Evolutionary conservation across 176 grass and related monocot species (phyloP).

Genomic region (Areca catechu): DNA sequence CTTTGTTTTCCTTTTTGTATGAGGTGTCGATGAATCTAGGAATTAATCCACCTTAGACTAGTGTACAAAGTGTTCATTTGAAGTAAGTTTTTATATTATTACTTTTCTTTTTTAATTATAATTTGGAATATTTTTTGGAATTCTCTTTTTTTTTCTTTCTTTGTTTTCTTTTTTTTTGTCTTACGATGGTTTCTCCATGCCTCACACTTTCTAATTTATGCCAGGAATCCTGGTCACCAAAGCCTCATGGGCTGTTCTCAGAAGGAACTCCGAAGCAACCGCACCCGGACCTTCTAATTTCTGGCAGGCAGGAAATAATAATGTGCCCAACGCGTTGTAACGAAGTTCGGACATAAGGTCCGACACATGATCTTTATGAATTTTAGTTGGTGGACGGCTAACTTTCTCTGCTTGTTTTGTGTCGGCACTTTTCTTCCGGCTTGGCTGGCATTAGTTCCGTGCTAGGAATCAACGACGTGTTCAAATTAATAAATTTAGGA

Average conservation of each 20-base stretch:
- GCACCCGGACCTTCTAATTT: too few species aligned
- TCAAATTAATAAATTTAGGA: too few species aligned
- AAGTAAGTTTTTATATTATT: conserved; percentile 4
- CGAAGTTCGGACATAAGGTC: too few species aligned
- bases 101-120: conserved; percentile 18
- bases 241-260: not conserved
- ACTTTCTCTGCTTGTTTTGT: too few species aligned
- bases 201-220: conserved; percentile 1
- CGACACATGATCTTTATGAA: too few species aligned
- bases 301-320: too few species aligned
- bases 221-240: not conserved
- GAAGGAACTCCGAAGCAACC: not conserved
- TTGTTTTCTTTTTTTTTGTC: not conserved
- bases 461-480: too few species aligned
- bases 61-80: conserved; percentile 30
- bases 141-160: too few species aligned
- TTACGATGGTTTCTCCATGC: not conserved
- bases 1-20: not conserved
- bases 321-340: too few species aligned
- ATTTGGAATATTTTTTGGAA: conserved; percentile 3
- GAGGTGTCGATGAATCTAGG: conserved; percentile 18
- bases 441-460: too few species aligned
- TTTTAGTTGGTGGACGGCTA: too few species aligned
- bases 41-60: not conserved
- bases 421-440: too few species aligned